phyloP scores from a whole-genome alignment of 2,329 filamentous ascomycete genomes.

The Curvularia eragrostidis region DNA sequence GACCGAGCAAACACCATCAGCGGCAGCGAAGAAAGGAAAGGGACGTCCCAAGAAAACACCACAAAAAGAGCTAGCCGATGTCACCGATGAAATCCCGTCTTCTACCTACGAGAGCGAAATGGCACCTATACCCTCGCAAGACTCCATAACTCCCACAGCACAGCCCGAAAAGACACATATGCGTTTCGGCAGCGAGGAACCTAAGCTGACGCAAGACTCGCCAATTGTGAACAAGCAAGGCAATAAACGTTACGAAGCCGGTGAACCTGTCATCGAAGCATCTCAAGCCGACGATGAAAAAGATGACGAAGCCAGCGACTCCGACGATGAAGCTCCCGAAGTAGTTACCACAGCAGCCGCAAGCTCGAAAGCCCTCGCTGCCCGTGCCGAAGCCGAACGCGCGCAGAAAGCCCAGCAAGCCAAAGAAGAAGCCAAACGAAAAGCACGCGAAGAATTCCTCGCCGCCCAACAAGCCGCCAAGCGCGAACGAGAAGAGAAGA shows the following conservation, averaged over 20 bases:
- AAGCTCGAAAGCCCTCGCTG: constrained; percentile 35
- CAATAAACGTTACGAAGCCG: constrained; percentile 23
- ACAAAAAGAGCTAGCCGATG: constrained; percentile 14
- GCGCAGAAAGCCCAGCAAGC: constrained; percentile 40
- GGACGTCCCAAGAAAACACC: constrained; percentile 24
- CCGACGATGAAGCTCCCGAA: constrained; percentile 51
- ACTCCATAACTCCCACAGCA: constrained; percentile 17
- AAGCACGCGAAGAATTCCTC: constrained; percentile 42
- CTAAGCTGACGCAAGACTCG: constrained; percentile 12
- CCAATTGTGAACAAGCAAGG: constrained; percentile 19
- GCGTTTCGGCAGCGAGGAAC: constrained; percentile 49
- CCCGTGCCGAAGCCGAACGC: constrained; percentile 39
- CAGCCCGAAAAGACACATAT: constrained; percentile 34
- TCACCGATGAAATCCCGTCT: constrained; percentile 35
- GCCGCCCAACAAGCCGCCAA: constrained; percentile 44
- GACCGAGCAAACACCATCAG: constrained; percentile 24
- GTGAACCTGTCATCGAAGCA: constrained; percentile 6
- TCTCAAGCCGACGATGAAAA: constrained; percentile 20
- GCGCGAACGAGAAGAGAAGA: constrained; percentile 39
- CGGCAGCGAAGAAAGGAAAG: constrained; percentile 25
- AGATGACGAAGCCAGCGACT: constrained; percentile 41
- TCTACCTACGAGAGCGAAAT: constrained; percentile 39
- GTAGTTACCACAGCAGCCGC: constrained; percentile 44
- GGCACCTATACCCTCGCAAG: constrained; percentile 26
- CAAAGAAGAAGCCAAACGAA: constrained; percentile 35